Base-by-base conservation (phyloP, 73 alveolate genomes). In the Loxodes magnus region DNA sequence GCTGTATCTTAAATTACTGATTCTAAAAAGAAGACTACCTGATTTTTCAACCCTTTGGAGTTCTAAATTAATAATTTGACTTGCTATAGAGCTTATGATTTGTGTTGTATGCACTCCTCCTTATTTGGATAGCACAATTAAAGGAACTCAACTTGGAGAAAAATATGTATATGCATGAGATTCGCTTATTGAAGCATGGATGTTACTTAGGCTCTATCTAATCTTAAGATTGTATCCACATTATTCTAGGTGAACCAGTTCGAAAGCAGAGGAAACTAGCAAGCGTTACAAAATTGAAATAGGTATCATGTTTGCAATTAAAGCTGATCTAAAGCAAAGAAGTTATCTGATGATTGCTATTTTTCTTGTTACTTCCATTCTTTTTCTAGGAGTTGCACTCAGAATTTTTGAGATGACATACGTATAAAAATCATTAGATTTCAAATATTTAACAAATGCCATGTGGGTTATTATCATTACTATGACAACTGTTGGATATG, bases 401-500 rank as follows among this genome's bases (percentile, higher is more conserved):
- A 30, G 68, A 35, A 44, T 35, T 4, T 20, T 59, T n/a, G 83
- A 69, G 25, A 27, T 43, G 17, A 19, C 43, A 2, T 46, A 17
- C 48, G 58, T 34, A 31, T 12, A 2, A n/a, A 33, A 9, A 33
- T 35, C 42, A 0, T 2, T 6, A 25, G 70, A 48, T 5, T 46
- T 57, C 31, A 51, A 63, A 7, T 28, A 62, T 10, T 15, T 69
- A 22, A 17, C 50, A 19, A 59, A 69, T 49, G 56, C 79, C 19
- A 43, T 67, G 48, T 75, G 90, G 90, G 37, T 70, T 27, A 71
- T 57, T 10, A 41, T 70, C 26, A 71, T 75, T 16, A 70, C 90
- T 16, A 75, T 75, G 90, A 70, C 80, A 7, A 75, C 90, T 10
- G 90, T 75, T 2, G 90, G 90, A 7, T 75, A 75, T 61, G 90